Evolutionary conservation across 1,284 basidiomycete genomes (phyloP).

Genomic region (Dichomitus squalens): DNA sequence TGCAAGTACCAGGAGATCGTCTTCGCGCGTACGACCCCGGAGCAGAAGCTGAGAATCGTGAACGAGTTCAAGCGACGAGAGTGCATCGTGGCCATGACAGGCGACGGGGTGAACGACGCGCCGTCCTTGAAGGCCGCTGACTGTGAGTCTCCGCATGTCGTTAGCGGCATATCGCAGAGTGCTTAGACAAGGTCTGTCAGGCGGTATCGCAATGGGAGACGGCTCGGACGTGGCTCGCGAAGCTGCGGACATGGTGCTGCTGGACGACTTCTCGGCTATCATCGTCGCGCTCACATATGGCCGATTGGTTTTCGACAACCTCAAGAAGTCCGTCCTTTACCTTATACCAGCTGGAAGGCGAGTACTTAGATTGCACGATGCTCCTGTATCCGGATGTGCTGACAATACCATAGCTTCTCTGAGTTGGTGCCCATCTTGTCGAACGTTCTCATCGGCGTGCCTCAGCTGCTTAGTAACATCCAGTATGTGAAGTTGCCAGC

Average conservation of each 20-base stretch:
- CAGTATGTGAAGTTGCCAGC: too few species aligned
- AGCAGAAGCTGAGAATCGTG: conserved; percentile 77
- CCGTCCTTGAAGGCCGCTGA: conserved; percentile 74
- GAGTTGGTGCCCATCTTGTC: conserved; percentile 69
- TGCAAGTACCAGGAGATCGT: conserved; percentile 63
- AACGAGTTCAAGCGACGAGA: conserved; percentile 90
- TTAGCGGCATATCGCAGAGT: too few species aligned
- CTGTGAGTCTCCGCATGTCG: too few species aligned
- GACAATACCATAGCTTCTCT: conserved; percentile 45
- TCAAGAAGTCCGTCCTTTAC: conserved; percentile 53
- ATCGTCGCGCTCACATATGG: conserved; percentile 54
- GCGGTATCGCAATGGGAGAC: conserved; percentile 54
- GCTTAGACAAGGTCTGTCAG: too few species aligned
- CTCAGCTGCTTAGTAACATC: conserved; percentile 51
- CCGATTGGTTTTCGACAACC: conserved; percentile 67
- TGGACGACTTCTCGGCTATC: conserved; percentile 51
- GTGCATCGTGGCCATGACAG: conserved; percentile 95
- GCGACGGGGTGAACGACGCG: conserved; percentile 76
- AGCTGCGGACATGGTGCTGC: conserved; percentile 48
- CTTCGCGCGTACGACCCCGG: conserved; percentile 70
- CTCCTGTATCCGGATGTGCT: neutral
- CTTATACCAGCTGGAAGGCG: conserved; percentile 48
- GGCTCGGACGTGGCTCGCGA: conserved; percentile 50
- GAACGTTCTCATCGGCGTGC: conserved; percentile 44
- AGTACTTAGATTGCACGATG: neutral